Conservation (phyloP, 495 filamentous ascomycete species). For the Beverwykella pulmonaria region DNA sequence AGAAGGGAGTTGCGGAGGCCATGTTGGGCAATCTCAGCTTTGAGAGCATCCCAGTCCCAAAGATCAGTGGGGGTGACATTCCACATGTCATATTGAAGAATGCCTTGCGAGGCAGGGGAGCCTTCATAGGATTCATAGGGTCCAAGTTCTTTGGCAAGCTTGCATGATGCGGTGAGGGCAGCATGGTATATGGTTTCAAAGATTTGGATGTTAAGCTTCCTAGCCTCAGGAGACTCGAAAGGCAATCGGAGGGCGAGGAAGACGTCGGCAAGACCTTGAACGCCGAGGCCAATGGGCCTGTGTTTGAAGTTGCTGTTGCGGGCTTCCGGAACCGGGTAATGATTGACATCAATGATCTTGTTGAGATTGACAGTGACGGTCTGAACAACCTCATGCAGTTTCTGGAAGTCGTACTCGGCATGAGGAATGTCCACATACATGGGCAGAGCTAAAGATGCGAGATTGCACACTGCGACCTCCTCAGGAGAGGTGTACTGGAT, state of each 20-base stretch:
- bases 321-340: conserved; percentile 95
- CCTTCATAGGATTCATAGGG: conserved; percentile 89
- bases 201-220: conserved; percentile 93
- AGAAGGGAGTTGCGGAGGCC: conserved; percentile 94
- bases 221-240: conserved; percentile 93
- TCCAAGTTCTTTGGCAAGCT: conserved; percentile 79
- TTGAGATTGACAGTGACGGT: conserved; percentile 92
- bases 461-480: conserved; percentile 97
- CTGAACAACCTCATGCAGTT: conserved; percentile 88
- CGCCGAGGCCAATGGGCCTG: conserved; percentile 90
- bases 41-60: conserved; percentile 93
- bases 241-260: conserved; percentile 96
- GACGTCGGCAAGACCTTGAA: conserved; percentile 97
- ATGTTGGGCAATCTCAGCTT: conserved; percentile 85
- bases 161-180: conserved; percentile 83
- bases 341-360: conserved; percentile 96
- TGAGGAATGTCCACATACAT: conserved; percentile 81
- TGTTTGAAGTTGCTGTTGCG: conserved; percentile 92
- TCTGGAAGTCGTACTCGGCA: conserved; percentile 88
- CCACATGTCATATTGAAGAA: conserved; percentile 99
- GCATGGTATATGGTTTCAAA: conserved; percentile 99
- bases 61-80: conserved; percentile 86
- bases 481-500: conserved; percentile 96
- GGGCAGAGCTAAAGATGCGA: conserved; percentile 90
- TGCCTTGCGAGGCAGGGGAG: conserved; percentile 91